These are phyloP conservation scores for Ambrosiella beaveri DNA, from an alignment of 2,329 filamentous ascomycete species.

Conservation along the genomic window DNA sequence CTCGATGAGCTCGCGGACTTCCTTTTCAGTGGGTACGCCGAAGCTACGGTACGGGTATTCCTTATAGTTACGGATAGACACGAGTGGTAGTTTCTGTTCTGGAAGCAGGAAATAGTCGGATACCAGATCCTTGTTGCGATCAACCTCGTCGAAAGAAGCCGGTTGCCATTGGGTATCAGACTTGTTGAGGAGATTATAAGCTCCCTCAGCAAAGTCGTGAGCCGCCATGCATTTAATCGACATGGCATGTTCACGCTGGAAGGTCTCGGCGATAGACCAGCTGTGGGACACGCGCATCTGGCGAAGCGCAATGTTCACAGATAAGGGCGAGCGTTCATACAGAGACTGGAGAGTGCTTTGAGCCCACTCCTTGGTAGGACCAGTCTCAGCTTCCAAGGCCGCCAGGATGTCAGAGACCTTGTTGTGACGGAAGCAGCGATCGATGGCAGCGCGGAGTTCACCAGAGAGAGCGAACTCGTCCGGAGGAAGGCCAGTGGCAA, in stretches of 20 bases:
- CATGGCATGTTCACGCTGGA: constrained; percentile 71
- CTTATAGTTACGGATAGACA: constrained; percentile 44
- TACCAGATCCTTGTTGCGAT: constrained; percentile 29
- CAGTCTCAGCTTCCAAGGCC: constrained; percentile 37
- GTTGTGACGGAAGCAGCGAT: constrained; percentile 59
- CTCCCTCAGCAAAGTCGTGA: constrained; percentile 81
- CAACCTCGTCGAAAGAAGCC: constrained; percentile 50
- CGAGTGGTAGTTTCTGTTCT: constrained; percentile 35
- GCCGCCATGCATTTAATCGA: constrained; percentile 78
- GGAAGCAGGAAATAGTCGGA: constrained; percentile 47
- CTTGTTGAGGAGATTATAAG: constrained; percentile 56
- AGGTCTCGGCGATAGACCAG: constrained; percentile 75
- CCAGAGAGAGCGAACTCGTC: constrained; percentile 49
- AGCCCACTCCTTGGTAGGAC: constrained; percentile 54
- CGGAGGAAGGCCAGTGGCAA: constrained; percentile 66
- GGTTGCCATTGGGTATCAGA: constrained; percentile 45
- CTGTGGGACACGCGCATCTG: constrained; percentile 60
- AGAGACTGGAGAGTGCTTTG: constrained; percentile 59
- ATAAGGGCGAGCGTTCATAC: constrained; percentile 63
- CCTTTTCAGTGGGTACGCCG: constrained; percentile 55
- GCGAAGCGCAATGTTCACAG: constrained; percentile 65
- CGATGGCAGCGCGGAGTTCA: constrained; percentile 60
- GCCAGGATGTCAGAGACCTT: constrained; percentile 52
- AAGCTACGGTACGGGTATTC: constrained; percentile 58
- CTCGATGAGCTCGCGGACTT: constrained; percentile 32